Percentiles rank a stretch among this genome's conserved stretches.
Conservation (phyloP, 2,329 filamentous ascomycete genomes). For the Colletotrichum sojae region DNA sequence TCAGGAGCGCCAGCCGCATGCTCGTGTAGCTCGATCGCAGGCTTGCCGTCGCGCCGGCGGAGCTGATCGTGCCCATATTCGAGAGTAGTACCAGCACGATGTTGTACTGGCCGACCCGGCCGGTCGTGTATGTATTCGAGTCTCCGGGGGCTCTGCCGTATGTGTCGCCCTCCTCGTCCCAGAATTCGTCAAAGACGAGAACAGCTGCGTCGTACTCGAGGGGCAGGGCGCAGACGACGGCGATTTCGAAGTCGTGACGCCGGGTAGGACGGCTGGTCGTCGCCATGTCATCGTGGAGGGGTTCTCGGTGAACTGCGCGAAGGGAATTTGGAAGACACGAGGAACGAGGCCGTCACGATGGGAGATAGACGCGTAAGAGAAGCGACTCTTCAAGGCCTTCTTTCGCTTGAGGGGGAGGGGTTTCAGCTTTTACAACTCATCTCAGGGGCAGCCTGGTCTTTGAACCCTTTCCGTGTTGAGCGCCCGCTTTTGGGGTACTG, state of each 20-base stretch:
- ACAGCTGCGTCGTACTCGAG: slow-evolving; percentile 49
- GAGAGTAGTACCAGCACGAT: slow-evolving; percentile 49
- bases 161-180: slow-evolving; percentile 43
- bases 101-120: slow-evolving; percentile 46
- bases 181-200: slow-evolving; percentile 50
- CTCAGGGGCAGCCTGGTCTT: too few relatives aligned
- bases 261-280: neutral
- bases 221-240: slow-evolving; percentile 53
- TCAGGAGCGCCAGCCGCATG: slow-evolving; percentile 47
- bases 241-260: slow-evolving; percentile 48
- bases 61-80: slow-evolving; percentile 47
- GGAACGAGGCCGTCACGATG: too few relatives aligned
- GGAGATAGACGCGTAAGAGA: too few relatives aligned
- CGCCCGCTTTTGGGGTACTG: too few relatives aligned
- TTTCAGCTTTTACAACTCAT: too few relatives aligned
- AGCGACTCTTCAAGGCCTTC: too few relatives aligned
- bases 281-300: neutral
- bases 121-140: slow-evolving; percentile 47
- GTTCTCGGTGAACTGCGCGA: too few relatives aligned
- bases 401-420: too few relatives aligned
- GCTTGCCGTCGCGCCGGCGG: slow-evolving; percentile 44
- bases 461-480: too few relatives aligned
- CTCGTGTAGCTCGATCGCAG: slow-evolving; percentile 51
- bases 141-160: slow-evolving; percentile 30
- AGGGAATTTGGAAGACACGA: too few relatives aligned